phyloP scores from a whole-genome alignment of 2,329 filamentous ascomycete species.

The Cytospora paraplurivora region DNA sequence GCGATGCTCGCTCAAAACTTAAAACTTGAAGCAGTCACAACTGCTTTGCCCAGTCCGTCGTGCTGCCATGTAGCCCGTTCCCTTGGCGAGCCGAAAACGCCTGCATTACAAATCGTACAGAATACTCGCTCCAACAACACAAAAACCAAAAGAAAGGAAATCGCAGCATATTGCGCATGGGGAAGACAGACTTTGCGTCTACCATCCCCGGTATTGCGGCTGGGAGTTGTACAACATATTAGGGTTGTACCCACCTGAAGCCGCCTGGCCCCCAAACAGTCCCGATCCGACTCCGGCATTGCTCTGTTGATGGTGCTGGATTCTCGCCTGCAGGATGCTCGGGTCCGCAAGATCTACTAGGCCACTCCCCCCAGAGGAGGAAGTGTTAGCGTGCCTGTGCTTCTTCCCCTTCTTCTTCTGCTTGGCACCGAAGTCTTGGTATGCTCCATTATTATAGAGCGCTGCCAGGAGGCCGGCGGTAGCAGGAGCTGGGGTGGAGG shows the following conservation, averaged over 20 bases:
- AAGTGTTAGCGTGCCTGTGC: constrained; percentile 99
- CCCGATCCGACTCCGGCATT: constrained; percentile 84
- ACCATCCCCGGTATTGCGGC: constrained; percentile 65
- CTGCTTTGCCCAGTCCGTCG: constrained; percentile 26
- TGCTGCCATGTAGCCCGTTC: constrained; percentile 28
- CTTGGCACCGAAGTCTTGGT: constrained; percentile 91
- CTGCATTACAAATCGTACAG: constrained; percentile 28
- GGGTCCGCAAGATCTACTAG: constrained; percentile 99
- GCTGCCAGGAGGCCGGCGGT: constrained; percentile 80
- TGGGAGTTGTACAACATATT: constrained; percentile 80
- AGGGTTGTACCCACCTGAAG: constrained; percentile 93
- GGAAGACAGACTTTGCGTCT: constrained; percentile 10
- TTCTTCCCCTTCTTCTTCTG: constrained; percentile 99
- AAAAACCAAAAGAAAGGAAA: constrained; percentile 14
- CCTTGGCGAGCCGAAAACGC: constrained; percentile 28
- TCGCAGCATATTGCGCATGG: constrained; percentile 1
- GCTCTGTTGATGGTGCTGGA: constrained; percentile 84
- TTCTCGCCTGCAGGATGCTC: constrained; percentile 97
- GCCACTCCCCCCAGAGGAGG: constrained; percentile 98
- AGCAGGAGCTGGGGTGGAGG: constrained; percentile 84
- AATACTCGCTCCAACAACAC: constrained; percentile 22
- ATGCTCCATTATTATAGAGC: constrained; percentile 87
- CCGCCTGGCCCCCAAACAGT: constrained; percentile 77
- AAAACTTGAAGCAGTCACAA: constrained; percentile 25
- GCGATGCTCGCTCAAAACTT: constrained; percentile 33